Evolutionary conservation across 2,329 filamentous ascomycete species (phyloP).

Genomic region (Sclerotiophoma versabilis): DNA sequence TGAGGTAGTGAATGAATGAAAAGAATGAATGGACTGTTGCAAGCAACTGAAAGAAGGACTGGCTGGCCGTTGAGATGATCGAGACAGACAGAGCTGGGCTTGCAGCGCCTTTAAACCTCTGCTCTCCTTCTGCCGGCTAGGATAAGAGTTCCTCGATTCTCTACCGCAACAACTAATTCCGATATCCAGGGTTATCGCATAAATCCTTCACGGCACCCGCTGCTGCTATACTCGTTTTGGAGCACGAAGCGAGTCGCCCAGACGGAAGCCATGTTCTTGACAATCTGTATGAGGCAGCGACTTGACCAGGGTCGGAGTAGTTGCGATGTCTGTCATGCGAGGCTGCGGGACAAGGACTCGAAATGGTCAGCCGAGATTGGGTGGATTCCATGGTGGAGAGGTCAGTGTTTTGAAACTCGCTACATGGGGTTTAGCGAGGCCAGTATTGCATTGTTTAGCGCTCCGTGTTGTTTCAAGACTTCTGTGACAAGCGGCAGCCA

Average conservation of each 20-base stretch:
- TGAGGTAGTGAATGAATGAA: constrained; percentile 24
- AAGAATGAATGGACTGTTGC: constrained; percentile 27
- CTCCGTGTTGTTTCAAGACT: constrained; percentile 34
- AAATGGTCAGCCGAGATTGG: constrained; percentile 30
- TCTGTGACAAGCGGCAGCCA: constrained; percentile 23
- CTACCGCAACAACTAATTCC: constrained; percentile 24
- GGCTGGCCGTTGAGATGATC: constrained; percentile 30
- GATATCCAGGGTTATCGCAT: constrained; percentile 26
- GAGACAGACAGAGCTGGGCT: constrained; percentile 5
- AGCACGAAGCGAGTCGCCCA: constrained; percentile 17
- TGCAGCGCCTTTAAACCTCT: constrained; percentile 19
- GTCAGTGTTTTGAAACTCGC: constrained; percentile 32
- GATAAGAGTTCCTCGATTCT: constrained; percentile 6
- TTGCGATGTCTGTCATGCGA: constrained; percentile 22
- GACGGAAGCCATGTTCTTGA: constrained; percentile 19
- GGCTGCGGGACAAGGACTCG: constrained; percentile 10
- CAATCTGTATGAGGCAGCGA: constrained; percentile 25
- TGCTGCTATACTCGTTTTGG: constrained; percentile 17
- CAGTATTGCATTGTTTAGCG: constrained; percentile 23
- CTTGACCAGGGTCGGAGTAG: constrained; percentile 17
- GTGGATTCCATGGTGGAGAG: constrained; percentile 26
- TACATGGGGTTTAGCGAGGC: constrained; percentile 24
- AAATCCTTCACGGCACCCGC: constrained; percentile 28
- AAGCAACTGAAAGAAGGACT: constrained; percentile 32
- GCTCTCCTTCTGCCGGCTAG: background rate